These are phyloP conservation scores for Phycomyces blakesleeanus DNA, from an alignment of 192 early-diverging fungal species.

Conservation along the genomic window DNA sequence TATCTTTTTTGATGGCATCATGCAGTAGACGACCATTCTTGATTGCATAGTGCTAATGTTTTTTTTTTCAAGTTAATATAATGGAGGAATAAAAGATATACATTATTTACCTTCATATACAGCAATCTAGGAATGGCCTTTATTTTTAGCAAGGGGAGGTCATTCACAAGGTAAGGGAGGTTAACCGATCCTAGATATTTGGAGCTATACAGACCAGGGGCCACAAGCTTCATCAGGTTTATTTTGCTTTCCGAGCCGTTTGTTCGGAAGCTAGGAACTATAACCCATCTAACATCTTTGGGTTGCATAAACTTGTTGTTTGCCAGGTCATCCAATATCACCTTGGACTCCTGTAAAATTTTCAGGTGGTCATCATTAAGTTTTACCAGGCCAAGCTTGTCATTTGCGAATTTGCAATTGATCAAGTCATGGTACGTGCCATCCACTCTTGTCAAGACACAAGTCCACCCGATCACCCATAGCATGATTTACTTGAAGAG, in stretches of 20 bases:
- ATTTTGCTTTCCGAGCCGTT: background rate
- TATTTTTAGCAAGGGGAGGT: background rate
- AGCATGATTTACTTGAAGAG: background rate
- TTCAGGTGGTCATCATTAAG: background rate
- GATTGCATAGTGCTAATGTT: background rate
- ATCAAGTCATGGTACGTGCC: background rate
- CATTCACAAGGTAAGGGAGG: background rate
- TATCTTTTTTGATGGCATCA: slow-evolving; percentile 2
- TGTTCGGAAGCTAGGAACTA: slow-evolving; percentile 4
- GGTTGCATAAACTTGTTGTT: background rate
- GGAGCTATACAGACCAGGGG: background rate
- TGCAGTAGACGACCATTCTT: background rate
- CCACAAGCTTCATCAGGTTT: slow-evolving; percentile 4
- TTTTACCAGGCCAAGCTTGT: background rate
- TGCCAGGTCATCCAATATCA: background rate
- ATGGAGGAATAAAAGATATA: background rate
- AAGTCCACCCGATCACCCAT: slow-evolving; percentile 4
- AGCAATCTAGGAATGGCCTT: background rate
- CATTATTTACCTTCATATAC: background rate
- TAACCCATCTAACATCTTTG: background rate
- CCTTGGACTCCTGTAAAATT: background rate
- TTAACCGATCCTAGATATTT: background rate
- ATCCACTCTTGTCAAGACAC: background rate
- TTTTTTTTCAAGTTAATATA: background rate
- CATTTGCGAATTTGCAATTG: background rate